These are phyloP conservation scores for Echria macrotheca DNA, from an alignment of 495 filamentous ascomycete genomes.

Conservation along the genomic window DNA sequence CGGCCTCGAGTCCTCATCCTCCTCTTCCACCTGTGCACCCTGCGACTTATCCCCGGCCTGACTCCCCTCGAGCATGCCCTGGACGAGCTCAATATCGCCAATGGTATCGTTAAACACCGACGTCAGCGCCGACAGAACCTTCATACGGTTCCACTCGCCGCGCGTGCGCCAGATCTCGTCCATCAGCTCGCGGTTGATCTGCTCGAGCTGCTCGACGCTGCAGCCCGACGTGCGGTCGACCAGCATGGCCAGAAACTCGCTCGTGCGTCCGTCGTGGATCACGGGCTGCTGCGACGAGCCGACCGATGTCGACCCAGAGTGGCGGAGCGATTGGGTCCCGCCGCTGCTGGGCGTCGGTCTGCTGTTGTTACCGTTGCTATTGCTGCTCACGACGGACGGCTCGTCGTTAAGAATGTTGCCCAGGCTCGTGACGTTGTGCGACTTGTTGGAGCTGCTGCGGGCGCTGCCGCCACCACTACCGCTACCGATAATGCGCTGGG, in stretches of 20 bases:
- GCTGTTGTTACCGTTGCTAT: neutral
- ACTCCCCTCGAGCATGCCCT: slow-evolving; percentile 38
- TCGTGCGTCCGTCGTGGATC: slow-evolving; percentile 51
- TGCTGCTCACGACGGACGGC: neutral
- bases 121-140: slow-evolving; percentile 55
- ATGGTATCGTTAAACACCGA: slow-evolving; percentile 76
- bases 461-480: too few species aligned
- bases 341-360: slow-evolving; percentile 1
- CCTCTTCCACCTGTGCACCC: too few species aligned
- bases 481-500: slow-evolving; percentile 27
- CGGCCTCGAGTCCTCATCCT: too few species aligned
- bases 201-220: slow-evolving; percentile 90
- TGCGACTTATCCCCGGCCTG: slow-evolving; percentile 13
- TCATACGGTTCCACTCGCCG: slow-evolving; percentile 72
- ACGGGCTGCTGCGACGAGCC: slow-evolving; percentile 45
- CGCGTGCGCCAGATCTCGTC: slow-evolving; percentile 74
- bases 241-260: slow-evolving; percentile 53
- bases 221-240: slow-evolving; percentile 66
- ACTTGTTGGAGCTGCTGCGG: slow-evolving; percentile 15
- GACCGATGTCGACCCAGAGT: slow-evolving; percentile 23
- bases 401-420: slow-evolving; percentile 33
- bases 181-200: slow-evolving; percentile 88
- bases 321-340: slow-evolving; percentile 18
- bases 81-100: slow-evolving; percentile 68
- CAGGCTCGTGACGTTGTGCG: slow-evolving; percentile 28